Conservation (phyloP, 148 eudicot species). For the Rhododendron mucronatum region DNA sequence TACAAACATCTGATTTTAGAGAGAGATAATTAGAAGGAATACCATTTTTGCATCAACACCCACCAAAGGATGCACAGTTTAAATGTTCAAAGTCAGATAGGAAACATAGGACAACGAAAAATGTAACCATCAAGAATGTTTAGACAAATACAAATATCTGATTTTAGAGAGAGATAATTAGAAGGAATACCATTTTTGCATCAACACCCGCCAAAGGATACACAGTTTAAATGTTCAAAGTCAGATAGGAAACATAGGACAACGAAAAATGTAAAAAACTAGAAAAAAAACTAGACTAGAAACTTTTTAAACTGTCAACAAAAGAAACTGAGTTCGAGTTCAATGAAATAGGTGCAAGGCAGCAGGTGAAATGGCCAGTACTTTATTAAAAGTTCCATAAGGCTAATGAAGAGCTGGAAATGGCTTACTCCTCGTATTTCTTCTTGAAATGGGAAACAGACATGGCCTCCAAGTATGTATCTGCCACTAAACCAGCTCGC, state of each 20-base stretch:
- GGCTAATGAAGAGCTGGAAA: background rate
- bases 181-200: background rate
- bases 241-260: background rate
- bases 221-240: background rate
- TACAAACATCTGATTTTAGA: background rate
- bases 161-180: background rate
- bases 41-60: background rate
- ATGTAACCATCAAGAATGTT: background rate
- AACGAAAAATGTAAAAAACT: background rate
- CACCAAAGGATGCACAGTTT: background rate
- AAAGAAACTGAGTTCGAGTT: background rate
- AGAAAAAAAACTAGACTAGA: background rate
- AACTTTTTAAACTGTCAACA: background rate
- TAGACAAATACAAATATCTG: background rate
- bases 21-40: background rate
- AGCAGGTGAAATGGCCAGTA: background rate
- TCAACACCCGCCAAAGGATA: background rate
- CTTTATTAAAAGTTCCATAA: background rate
- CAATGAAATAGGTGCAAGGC: background rate
- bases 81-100: background rate
- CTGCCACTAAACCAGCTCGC: slow-evolving; percentile 98
- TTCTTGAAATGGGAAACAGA: slow-evolving; percentile 90
- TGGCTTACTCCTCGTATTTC: slow-evolving; percentile 96
- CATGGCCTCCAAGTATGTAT: slow-evolving; percentile 98
- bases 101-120: background rate